A percentile compares a stretch with the other conserved stretches of the same genome.
Conservation (phyloP, 306 rosid genomes). For the Vicia faba region DNA sequence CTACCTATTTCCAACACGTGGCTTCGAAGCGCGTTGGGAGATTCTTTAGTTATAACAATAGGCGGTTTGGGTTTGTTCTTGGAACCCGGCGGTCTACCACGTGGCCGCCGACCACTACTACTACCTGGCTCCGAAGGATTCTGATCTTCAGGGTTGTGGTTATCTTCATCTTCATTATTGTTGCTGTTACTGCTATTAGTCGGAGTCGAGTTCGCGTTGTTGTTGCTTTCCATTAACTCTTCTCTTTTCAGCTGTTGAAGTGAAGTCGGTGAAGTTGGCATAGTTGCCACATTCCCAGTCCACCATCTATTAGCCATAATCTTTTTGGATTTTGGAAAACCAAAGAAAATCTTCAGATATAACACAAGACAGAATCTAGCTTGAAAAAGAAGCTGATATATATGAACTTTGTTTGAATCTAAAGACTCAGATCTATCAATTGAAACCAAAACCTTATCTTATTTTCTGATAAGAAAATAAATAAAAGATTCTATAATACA, state of each 20-base stretch:
- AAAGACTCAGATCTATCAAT: conserved; percentile 32
- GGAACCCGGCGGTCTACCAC: conserved; percentile 87
- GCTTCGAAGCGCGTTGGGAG: conserved; percentile 78
- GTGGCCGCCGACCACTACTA: conserved; percentile 60
- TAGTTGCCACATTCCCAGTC: conserved; percentile 67
- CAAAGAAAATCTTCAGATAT: not conserved
- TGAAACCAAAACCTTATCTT: conserved; percentile 9
- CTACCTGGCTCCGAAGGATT: conserved; percentile 52
- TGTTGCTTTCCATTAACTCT: conserved; percentile 45
- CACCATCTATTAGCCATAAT: conserved; percentile 64
- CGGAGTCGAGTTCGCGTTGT: conserved; percentile 32
- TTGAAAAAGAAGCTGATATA: not conserved
- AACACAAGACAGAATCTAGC: not conserved
- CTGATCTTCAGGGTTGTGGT: conserved; percentile 35
- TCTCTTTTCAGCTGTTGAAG: conserved; percentile 55
- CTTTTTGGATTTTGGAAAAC: not conserved
- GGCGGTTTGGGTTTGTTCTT: conserved; percentile 84
- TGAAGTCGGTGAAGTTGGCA: conserved; percentile 58
- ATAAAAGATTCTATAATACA: not conserved
- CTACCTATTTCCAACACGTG: conserved; percentile 74
- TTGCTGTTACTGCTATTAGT: conserved; percentile 51
- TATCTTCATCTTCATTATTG: conserved; percentile 53
- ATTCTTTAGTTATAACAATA: conserved; percentile 65
- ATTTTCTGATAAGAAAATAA: not conserved
- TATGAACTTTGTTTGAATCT: no score